Base-by-base conservation (phyloP, 2,329 filamentous ascomycete genomes). In the Paramyrothecium sp. region DNA sequence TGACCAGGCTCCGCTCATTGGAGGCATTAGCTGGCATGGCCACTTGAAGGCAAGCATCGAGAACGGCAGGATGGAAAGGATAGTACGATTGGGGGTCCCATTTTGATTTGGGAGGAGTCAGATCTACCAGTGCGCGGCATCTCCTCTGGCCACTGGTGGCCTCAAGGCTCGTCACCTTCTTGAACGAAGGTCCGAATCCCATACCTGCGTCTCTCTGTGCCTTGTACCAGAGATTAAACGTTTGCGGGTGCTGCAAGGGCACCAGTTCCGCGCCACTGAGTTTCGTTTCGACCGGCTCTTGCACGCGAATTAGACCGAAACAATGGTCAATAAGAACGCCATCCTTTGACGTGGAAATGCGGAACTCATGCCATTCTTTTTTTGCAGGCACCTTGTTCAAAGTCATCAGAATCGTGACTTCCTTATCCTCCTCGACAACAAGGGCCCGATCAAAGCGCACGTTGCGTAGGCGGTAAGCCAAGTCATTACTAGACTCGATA, bases 361-460 rank as follows among this genome's bases (percentile, higher is more conserved):
- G 16, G 47, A 49, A 49, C 4, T 49, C 4, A 19, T 13, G 20
- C 47, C 47, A 49, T 4, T 30, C 26, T 10, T 30, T 16, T 49
- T 21, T 8, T 20, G 47, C 47, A 10, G 26, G n/a, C 44, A 21
- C 10, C 8, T 10, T 7, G 12, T 5, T 49, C 4, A 44, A 12
- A 4, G 38, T 44, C 38, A 44, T 4, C 38, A 44, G 13, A 4
- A 19, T 44, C 3, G 13, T 7, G 5, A 13, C 8, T 5, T 51
- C 49, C 11, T 12, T 22, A 5, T 33, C 26, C 13, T 60, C 58
- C 8, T 60, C 54, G 7, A 60, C 46, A 20, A 58, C 56, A 8
- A 60, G 34, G 1, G 56, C 58, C 19, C 51, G 50, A 26, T 49
- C 38, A 50, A 60, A 60, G 19, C 53, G 52, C 30, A 60, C 38